phyloP scores from a whole-genome alignment of 768 basidiomycete genomes.

The Boletus edulis region DNA sequence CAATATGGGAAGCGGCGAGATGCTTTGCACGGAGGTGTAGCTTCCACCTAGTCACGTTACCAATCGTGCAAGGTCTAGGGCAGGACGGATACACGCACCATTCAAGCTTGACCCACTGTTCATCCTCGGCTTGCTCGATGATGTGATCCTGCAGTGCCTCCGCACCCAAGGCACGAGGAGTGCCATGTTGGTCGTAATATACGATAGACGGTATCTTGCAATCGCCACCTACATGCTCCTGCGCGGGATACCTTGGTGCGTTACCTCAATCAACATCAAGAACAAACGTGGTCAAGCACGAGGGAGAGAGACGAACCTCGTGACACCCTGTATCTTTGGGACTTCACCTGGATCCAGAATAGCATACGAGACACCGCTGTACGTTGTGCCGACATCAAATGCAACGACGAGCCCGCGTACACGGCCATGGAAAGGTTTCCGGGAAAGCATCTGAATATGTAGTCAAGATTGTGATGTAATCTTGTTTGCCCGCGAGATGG shows the following conservation, averaged over 20 bases:
- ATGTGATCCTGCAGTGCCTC: slow-evolving; percentile 42
- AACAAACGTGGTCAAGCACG: slow-evolving; percentile 7
- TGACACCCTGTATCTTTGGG: slow-evolving; percentile 35
- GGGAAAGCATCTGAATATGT: slow-evolving; percentile 27
- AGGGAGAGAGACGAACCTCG: slow-evolving; percentile 26
- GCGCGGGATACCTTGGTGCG: slow-evolving; percentile 36
- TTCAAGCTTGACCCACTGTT: slow-evolving; percentile 46
- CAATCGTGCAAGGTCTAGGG: background rate
- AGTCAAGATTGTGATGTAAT: slow-evolving; percentile 6
- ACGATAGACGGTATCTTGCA: slow-evolving; percentile 50
- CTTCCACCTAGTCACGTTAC: slow-evolving; percentile 29
- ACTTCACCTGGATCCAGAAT: slow-evolving; percentile 42
- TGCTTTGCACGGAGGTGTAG: slow-evolving; percentile 39
- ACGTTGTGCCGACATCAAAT: slow-evolving; percentile 43
- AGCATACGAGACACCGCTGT: slow-evolving; percentile 38
- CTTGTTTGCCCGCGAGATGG: background rate
- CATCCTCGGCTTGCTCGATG: slow-evolving; percentile 39
- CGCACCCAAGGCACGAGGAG: slow-evolving; percentile 42
- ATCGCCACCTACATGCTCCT: slow-evolving; percentile 42
- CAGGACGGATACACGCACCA: slow-evolving; percentile 29
- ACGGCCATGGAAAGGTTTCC: slow-evolving; percentile 39
- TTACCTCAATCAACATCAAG: slow-evolving; percentile 2
- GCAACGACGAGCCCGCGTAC: slow-evolving; percentile 36
- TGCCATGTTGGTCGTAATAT: slow-evolving; percentile 43
- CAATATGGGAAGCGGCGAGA: slow-evolving; percentile 29